Percentiles rank a stretch among this genome's conserved stretches.
These are phyloP conservation scores for Hymenoscyphus repandus DNA, from an alignment of 2,329 filamentous ascomycete genomes.

Conservation along the genomic window DNA sequence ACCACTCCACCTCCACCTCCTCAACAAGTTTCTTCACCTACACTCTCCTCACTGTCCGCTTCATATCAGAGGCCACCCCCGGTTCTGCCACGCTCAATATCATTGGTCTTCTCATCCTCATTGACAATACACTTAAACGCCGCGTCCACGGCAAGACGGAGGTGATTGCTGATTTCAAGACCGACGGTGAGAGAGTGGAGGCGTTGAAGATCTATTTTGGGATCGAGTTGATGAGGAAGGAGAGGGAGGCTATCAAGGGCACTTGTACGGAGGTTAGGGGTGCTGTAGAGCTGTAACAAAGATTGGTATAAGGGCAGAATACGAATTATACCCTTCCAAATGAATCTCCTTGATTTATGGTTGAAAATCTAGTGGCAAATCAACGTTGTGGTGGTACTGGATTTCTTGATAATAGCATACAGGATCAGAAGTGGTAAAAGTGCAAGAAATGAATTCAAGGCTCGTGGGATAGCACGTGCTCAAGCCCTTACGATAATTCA, in stretches of 20 bases:
- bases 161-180: slow-evolving; percentile 40
- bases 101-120: slow-evolving; percentile 46
- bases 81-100: slow-evolving; percentile 30
- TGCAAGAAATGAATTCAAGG: too few species aligned
- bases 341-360: too few species aligned
- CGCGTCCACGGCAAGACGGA: slow-evolving; percentile 43
- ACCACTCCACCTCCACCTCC: slow-evolving; percentile 45
- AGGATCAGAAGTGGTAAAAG: too few species aligned
- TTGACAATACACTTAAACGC: slow-evolving; percentile 45
- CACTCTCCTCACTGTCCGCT: slow-evolving; percentile 48
- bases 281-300: neutral
- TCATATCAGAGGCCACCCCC: slow-evolving; percentile 43
- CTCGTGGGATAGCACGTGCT: too few species aligned
- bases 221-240: slow-evolving; percentile 43
- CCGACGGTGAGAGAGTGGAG: slow-evolving; percentile 46
- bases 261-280: slow-evolving; percentile 37
- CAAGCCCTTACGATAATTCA: too few species aligned
- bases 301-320: too few species aligned
- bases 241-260: slow-evolving; percentile 46
- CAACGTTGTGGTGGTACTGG: too few species aligned
- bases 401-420: too few species aligned
- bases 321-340: too few species aligned
- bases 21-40: slow-evolving; percentile 48
- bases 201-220: slow-evolving; percentile 47
- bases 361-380: too few species aligned